These are phyloP conservation scores for Leucaena leucocephala DNA, from an alignment of 306 rosid species.

Conservation along the genomic window DNA sequence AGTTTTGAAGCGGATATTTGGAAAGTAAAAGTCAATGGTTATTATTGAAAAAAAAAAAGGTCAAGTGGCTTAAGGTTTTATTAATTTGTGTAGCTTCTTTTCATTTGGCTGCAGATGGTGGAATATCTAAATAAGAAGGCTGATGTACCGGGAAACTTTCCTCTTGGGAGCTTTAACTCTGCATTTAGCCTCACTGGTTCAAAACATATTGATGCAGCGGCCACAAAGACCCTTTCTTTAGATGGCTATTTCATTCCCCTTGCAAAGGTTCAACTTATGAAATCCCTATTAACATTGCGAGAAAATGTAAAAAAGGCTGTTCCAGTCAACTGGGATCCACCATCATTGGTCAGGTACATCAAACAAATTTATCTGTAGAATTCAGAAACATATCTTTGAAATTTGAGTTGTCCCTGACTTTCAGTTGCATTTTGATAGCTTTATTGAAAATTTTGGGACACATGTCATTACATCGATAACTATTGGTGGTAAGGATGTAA, in stretches of 20 bases:
- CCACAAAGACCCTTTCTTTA: conserved; percentile 70
- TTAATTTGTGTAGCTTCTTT: conserved; percentile 17
- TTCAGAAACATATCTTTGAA: conserved; percentile 29
- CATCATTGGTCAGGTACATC: conserved; percentile 72
- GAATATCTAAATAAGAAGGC: conserved; percentile 78
- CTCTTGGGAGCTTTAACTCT: conserved; percentile 83
- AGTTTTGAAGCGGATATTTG: neutral
- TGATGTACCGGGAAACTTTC: conserved; percentile 59
- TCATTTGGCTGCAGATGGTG: conserved; percentile 75
- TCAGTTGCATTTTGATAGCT: conserved; percentile 56
- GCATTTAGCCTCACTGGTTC: conserved; percentile 94
- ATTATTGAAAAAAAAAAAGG: neutral
- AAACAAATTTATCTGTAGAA: conserved; percentile 27
- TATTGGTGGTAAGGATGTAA: conserved; percentile 88
- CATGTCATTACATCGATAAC: conserved; percentile 83
- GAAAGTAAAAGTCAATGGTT: neutral
- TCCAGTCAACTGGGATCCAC: conserved; percentile 77
- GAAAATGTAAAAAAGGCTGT: conserved; percentile 68
- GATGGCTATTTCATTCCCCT: conserved; percentile 83
- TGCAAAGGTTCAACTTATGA: conserved; percentile 68
- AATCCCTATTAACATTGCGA: conserved; percentile 54
- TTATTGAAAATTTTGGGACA: conserved; percentile 86
- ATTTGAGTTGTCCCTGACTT: conserved; percentile 34
- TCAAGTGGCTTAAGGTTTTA: neutral
- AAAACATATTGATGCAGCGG: conserved; percentile 61